phyloP scores from a whole-genome alignment of 495 filamentous ascomycete species.

The Tetracladium setigerum region DNA sequence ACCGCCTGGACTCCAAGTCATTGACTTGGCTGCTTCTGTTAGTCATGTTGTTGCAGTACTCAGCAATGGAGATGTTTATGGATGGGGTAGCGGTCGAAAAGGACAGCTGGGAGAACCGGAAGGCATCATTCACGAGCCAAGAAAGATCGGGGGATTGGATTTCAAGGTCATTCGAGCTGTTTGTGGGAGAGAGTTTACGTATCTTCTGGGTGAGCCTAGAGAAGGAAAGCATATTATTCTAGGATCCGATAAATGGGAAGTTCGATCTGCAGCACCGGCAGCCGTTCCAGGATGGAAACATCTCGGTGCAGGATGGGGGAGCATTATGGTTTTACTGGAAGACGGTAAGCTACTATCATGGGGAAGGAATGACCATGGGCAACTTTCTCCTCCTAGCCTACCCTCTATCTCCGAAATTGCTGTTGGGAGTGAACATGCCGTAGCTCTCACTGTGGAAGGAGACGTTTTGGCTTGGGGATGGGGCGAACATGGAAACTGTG shows the following conservation, averaged over 20 bases:
- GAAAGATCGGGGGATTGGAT: constrained; percentile 43
- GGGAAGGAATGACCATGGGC: constrained; percentile 80
- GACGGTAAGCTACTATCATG: constrained; percentile 51
- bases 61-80: constrained; percentile 68
- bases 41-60: constrained; percentile 68
- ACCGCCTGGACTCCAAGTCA: constrained; percentile 39
- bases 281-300: constrained; percentile 43
- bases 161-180: constrained; percentile 54
- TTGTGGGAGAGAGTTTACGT: constrained; percentile 80
- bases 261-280: constrained; percentile 37
- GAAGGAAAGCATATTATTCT: constrained; percentile 52
- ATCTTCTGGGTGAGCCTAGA: constrained; percentile 46
- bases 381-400: constrained; percentile 57
- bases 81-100: constrained; percentile 81
- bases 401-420: constrained; percentile 49
- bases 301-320: constrained; percentile 73
- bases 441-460: constrained; percentile 57
- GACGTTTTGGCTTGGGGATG: constrained; percentile 79
- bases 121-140: constrained; percentile 47
- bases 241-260: constrained; percentile 62
- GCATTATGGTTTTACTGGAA: constrained; percentile 58
- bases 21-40: constrained; percentile 61
- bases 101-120: constrained; percentile 63
- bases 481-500: constrained; percentile 97
- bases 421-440: constrained; percentile 78